Base-by-base conservation (phyloP, 768 basidiomycete species). In the Termitomyces sp. region DNA sequence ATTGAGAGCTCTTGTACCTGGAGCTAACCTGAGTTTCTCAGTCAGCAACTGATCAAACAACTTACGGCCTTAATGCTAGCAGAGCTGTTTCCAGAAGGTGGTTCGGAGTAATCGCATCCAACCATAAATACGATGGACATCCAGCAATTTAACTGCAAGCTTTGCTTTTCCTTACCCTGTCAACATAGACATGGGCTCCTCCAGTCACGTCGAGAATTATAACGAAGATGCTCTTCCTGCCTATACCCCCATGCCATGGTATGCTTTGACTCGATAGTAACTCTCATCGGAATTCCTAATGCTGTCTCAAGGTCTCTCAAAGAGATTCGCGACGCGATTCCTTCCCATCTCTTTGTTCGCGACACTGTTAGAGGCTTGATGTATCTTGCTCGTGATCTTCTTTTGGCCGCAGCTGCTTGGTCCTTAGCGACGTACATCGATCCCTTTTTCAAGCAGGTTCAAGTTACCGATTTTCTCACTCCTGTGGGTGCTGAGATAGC, bases 261-360 rank as follows among this genome's bases (percentile, higher is more conserved):
- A 63, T 46, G 71, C 57, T 40, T 30, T 19, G 23, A 8, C 33
- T 28, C 11, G 3, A n/a, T 51, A 14, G n/a, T 38, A 21, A 37
- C 8, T n/a, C 40, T 50, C 35, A n/a, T 19, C 7, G 17, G n/a
- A 21, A 15, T 52, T n/a, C 11, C 15, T 37, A 17, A 44, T 15
- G 23, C 42, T 5, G 12, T 11, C 38, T 23, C 2, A 35, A 80
- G 78, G 77, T 71, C 77, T 50, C 67, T 81, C 41, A 75, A 75
- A 53, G 77, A 81, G 55, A 80, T 82, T 52, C 73, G 78, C 19
- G 73, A 69, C 41, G 78, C 77, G 14, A 80, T 82, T 37, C 81
- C 81, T 0, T 52, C 75, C 11, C 69, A 72, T 40, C 68, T 73
- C 47, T 81, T 81, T 60, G 66, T 72, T 11, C 71, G 78, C n/a